Base-by-base conservation (phyloP, 352 stramenopile species). In the Globisporangium splendens region DNA sequence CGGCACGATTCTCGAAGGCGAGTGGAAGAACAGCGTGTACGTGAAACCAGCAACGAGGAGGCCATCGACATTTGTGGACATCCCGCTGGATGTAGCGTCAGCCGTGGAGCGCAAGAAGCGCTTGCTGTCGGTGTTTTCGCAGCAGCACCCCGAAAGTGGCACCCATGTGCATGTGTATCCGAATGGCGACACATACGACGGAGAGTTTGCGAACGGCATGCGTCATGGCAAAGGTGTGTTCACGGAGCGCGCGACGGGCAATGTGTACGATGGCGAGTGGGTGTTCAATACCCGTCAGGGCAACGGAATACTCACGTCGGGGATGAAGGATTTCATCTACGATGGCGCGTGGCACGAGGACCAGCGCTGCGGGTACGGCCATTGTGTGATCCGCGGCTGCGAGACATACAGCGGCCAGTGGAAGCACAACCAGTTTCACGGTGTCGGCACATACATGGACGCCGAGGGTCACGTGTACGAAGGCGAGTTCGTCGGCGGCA, bases 391-490 rank as follows among this genome's bases (percentile, higher is more conserved):
- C 46, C 77, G 83, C 13, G 76, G 75, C 13, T 81, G 79, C 20
- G 83, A 92, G 63, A 88, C 78, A 12, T 92, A 90, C 57, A 91
- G 71, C 21, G 87, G 87, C 0, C 46, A 86, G 22, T 96, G 87
- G 87, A 58, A 62, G 6, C 57, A 58, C 10, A 92, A 92, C 52
- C 70, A 85, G 41, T 96, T 94, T 42, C 77, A 96, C 46, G 87
- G 87, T 8, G 66, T 56, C 5, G 87, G 87, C 18, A 89, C 81
- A 39, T 91, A 91, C 61, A 90, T 88, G 17, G 85, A 94, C 53
- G 83, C 85, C 0, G 82, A 92, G 49, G 87, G 87, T 1, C 77
- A 75, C 31, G 74, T 92, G 35, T 96, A 93, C 58, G 82, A 93
- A 35, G 87, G 87, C 35, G 87, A 96, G 69, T 94, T 92, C 61